Evolutionary conservation across 1,284 basidiomycete species (phyloP).

Genomic region (Marasmius oreades): DNA sequence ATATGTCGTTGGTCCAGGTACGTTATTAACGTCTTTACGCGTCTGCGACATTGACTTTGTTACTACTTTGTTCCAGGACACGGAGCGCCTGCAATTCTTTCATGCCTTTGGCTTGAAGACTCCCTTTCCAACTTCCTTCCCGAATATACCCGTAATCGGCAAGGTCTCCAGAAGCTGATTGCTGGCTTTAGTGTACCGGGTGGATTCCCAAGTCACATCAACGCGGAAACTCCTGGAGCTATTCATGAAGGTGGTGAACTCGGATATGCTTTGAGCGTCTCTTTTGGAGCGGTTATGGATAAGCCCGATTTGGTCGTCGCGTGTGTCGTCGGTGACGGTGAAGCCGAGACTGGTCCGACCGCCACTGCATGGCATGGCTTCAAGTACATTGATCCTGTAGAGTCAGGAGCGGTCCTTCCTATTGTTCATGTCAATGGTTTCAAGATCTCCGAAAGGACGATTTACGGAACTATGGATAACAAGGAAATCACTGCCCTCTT

Average conservation of each 20-base stretch:
- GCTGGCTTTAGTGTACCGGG: constrained; percentile 62
- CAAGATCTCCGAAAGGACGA: constrained; percentile 87
- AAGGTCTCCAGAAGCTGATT: constrained; percentile 66
- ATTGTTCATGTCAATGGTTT: constrained; percentile 84
- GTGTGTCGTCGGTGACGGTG: constrained; percentile 84
- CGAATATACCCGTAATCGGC: constrained; percentile 60
- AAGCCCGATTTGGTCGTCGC: constrained; percentile 79
- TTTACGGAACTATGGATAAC: constrained; percentile 89
- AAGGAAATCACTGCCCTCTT: constrained; percentile 74
- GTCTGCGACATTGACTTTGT: neutral
- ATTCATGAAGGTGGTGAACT: constrained; percentile 92
- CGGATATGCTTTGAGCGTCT: constrained; percentile 82
- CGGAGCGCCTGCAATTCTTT: constrained; percentile 78
- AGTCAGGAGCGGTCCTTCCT: constrained; percentile 85
- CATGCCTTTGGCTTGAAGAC: constrained; percentile 81
- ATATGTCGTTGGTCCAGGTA: constrained; percentile 71
- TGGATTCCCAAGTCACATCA: constrained; percentile 70
- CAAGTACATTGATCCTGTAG: constrained; percentile 91
- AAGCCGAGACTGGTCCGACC: constrained; percentile 84
- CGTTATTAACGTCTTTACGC: constrained; percentile 7
- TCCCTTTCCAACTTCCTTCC: constrained; percentile 73
- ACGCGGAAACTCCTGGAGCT: constrained; percentile 78
- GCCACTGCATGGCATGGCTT: constrained; percentile 82
- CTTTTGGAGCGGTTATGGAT: constrained; percentile 87
- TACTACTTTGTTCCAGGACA: constrained; percentile 44